Evolutionary conservation across 441 rosid species (phyloP).

Genomic region (Mallotus japonicus): DNA sequence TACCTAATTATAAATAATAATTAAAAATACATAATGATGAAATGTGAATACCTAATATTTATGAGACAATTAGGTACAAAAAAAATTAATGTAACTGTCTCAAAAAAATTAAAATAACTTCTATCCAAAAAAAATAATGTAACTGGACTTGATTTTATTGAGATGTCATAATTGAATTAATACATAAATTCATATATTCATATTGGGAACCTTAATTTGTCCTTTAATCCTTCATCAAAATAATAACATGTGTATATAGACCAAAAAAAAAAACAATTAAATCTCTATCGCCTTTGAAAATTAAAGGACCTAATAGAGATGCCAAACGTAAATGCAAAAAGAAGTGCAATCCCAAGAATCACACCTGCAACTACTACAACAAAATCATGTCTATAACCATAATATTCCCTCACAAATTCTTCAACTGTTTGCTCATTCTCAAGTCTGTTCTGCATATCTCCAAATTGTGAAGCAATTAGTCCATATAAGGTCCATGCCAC

Average conservation of each 20-base stretch:
- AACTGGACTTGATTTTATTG: too few relatives aligned
- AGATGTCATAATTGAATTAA: too few relatives aligned
- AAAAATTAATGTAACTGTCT: too few relatives aligned
- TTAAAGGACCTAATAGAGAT: slow-evolving; percentile 32
- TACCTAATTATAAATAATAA: too few relatives aligned
- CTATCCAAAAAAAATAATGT: too few relatives aligned
- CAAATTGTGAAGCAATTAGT: slow-evolving; percentile 45
- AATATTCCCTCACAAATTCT: slow-evolving; percentile 26
- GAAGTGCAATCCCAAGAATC: slow-evolving; percentile 25
- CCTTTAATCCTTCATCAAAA: neutral
- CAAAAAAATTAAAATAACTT: too few relatives aligned
- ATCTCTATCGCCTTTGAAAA: slow-evolving; percentile 37
- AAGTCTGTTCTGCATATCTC: slow-evolving; percentile 32
- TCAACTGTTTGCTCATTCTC: slow-evolving; percentile 16
- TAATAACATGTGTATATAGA: neutral
- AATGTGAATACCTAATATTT: too few relatives aligned
- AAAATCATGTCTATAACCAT: slow-evolving; percentile 40
- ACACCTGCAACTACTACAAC: slow-evolving; percentile 36
- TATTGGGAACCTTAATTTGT: too few relatives aligned
- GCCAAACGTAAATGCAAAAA: slow-evolving; percentile 37
- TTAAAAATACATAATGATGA: too few relatives aligned
- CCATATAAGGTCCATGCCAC: slow-evolving; percentile 59
- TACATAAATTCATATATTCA: too few relatives aligned
- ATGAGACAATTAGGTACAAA: too few relatives aligned
- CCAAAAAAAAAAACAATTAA: neutral